Evolutionary conservation across 495 filamentous ascomycete species (phyloP).

Genomic region (Darksidea phi): DNA sequence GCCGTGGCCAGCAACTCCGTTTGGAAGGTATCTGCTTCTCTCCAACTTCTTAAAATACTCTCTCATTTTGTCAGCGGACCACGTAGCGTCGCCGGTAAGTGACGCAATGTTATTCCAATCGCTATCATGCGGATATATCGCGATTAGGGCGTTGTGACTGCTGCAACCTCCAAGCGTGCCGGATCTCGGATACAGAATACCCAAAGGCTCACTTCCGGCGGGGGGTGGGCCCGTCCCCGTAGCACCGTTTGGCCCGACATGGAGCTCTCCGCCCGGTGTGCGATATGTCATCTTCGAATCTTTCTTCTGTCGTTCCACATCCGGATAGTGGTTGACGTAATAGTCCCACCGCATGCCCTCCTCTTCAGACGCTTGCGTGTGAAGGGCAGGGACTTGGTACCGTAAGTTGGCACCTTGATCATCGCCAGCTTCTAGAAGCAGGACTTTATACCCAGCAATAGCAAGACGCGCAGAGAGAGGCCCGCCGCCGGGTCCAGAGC

Average conservation of each 20-base stretch:
- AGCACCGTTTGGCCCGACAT: constrained; percentile 33
- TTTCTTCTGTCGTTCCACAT: constrained; percentile 4
- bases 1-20: too few relatives aligned
- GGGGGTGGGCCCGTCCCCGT: too few relatives aligned
- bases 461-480: constrained; percentile 23
- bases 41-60: too few relatives aligned
- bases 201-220: constrained; percentile 44
- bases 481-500: constrained; percentile 24
- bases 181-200: constrained; percentile 51
- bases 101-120: constrained; percentile 49
- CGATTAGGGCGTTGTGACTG: constrained; percentile 50
- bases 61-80: constrained; percentile 45
- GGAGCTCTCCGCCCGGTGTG: constrained; percentile 1
- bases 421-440: constrained; percentile 30
- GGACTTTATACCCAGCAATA: constrained; percentile 3
- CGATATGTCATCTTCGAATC: constrained; percentile 5
- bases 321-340: constrained; percentile 23
- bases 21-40: too few relatives aligned
- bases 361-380: background rate
- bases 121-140: constrained; percentile 43
- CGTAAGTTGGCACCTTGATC: constrained; percentile 19
- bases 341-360: constrained; percentile 16
- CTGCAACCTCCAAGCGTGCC: constrained; percentile 52
- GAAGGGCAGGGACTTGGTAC: background rate
- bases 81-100: constrained; percentile 50